phyloP scores from a whole-genome alignment of 2,329 filamentous ascomycete species.

The Pseudocercospora macadamiae region DNA sequence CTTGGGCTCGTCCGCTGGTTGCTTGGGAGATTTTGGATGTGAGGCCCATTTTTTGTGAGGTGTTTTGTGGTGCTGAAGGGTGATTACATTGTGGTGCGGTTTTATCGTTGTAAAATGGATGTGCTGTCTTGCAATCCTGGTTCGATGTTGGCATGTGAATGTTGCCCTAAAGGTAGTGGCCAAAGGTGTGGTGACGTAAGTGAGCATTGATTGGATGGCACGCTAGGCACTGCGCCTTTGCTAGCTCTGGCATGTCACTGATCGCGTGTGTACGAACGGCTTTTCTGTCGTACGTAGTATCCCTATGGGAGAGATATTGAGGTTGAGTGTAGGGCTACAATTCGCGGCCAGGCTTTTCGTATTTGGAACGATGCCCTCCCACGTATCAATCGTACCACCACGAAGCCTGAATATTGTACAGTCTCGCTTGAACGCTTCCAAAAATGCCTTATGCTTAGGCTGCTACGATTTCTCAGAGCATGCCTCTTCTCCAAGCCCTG shows the following conservation, averaged over 20 bases:
- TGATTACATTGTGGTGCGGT: not conserved
- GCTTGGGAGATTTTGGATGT: constrained; percentile 25
- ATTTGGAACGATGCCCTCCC: too few relatives aligned
- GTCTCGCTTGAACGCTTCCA: constrained; percentile 19
- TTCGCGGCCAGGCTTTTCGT: too few relatives aligned
- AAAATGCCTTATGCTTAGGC: too few relatives aligned
- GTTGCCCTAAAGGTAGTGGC: not conserved
- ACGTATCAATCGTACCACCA: too few relatives aligned
- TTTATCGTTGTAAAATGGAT: too few relatives aligned
- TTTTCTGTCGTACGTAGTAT: not conserved
- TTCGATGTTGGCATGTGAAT: not conserved
- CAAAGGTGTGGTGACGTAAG: constrained; percentile 2
- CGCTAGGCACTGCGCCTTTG: not conserved
- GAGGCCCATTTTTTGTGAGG: too few relatives aligned
- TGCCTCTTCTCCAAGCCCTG: constrained; percentile 84
- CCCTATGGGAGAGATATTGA: too few relatives aligned
- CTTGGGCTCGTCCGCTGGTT: constrained; percentile 19
- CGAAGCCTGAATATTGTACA: constrained; percentile 11
- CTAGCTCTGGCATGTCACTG: not conserved
- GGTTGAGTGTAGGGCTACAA: too few relatives aligned
- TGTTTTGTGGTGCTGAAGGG: not conserved
- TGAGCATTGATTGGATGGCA: not conserved
- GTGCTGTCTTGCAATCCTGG: not conserved
- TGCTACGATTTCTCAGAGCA: too few relatives aligned
- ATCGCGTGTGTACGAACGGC: not conserved